phyloP scores from a whole-genome alignment of 1,284 basidiomycete genomes.

The Xanthoconium separans region DNA sequence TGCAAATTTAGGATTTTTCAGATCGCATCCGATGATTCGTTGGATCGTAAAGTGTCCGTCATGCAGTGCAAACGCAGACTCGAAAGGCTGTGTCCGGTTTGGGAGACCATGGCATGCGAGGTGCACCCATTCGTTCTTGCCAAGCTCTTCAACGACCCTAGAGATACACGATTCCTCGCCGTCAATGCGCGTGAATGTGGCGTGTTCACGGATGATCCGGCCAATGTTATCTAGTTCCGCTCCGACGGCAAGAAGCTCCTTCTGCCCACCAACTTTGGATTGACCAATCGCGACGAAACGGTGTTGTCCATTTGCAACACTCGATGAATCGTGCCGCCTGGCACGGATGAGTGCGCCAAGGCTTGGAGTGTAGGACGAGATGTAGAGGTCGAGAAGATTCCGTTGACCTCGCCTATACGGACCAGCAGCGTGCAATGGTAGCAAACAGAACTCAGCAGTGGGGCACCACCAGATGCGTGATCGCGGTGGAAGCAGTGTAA shows the following conservation, averaged over 20 bases:
- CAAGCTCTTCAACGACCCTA: conserved; percentile 2
- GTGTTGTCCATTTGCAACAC: not conserved
- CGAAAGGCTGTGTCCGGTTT: conserved; percentile 15
- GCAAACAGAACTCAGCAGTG: not conserved
- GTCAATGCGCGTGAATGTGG: not conserved
- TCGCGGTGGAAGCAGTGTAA: not conserved
- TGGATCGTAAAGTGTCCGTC: conserved; percentile 20
- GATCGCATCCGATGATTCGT: conserved; percentile 20
- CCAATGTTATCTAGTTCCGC: not conserved
- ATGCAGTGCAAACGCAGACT: conserved; percentile 19
- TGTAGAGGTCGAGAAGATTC: not conserved
- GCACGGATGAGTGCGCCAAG: not conserved
- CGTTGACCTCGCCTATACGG: not conserved
- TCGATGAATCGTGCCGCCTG: not conserved
- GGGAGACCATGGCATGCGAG: conserved; percentile 17
- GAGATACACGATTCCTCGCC: not conserved
- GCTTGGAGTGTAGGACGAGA: not conserved
- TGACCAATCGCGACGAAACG: not conserved
- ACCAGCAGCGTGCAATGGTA: conserved; percentile 23
- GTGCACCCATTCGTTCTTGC: not conserved
- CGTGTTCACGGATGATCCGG: not conserved
- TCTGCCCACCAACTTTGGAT: not conserved
- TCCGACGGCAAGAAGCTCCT: not conserved
- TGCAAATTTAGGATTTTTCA: conserved; percentile 29
- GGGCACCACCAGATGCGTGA: not conserved